Base-by-base conservation (phyloP, 768 basidiomycete genomes). In the Agrocybe pediades region DNA sequence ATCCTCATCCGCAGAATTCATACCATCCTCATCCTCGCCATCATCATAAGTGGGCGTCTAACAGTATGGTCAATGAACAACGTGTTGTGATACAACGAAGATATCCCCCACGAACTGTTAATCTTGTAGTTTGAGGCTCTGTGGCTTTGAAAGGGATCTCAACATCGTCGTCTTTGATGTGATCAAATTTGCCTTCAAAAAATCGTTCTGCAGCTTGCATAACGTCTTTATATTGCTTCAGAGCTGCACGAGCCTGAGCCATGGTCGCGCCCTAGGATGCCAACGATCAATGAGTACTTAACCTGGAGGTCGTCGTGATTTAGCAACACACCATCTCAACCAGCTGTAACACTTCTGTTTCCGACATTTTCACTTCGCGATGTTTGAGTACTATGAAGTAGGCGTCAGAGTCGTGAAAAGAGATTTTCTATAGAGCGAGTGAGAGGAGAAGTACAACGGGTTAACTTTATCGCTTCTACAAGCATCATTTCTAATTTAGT, bases 171-270 rank as follows among this genome's bases (percentile, higher is more conserved):
- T 81, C 84, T 60, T 79, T 70, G n/a, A 92, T 73, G 64, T 88
- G 73, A 62, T 91, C 88, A 62, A 91, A 94, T 58, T 87, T 84
- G 11, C 95, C 95, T 57, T 90, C 87, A 56, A 92, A 90, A 55
- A 92, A 84, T 42, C 80, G 79, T 68, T 93, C 93, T 2, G 94
- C 93, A 13, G 95, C 95, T 65, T 90, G 80, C 90, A 92, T 92
- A 29, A 95, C 92, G 77, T 98, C 94, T 57, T 85, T 90, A 66
- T 89, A 82, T 62, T 86, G 84, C 57, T 78, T 81, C 65, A 97
- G 71, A 16, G 95, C 95, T 25, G 88, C 90, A 61, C 82, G 83
- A 36, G 95, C 95, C 73, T 95, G 90, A 11, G 85, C 82, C 9
- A 72, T 67, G 0, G 88, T 90, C 25, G 92, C 92, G 60, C 95